These are phyloP conservation scores for Pseudogymnoascus sp. DNA, from an alignment of 2,329 filamentous ascomycete species.

Conservation along the genomic window DNA sequence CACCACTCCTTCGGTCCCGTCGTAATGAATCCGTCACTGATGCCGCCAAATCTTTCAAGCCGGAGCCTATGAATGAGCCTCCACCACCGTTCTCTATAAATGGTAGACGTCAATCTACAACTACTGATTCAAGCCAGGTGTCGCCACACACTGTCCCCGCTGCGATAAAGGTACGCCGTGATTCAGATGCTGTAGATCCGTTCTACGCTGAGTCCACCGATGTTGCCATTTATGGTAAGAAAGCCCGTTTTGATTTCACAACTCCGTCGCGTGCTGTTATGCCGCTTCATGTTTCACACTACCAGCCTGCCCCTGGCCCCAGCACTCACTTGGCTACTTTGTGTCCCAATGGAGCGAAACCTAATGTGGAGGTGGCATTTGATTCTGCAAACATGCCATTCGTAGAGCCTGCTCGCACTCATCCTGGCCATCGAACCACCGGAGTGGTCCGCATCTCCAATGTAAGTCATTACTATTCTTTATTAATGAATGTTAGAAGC, in stretches of 20 bases:
- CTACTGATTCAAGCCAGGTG: not conserved
- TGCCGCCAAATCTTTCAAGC: not conserved
- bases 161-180: not conserved
- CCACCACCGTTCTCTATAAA: not conserved
- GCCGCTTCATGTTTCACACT: not conserved
- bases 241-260: not conserved
- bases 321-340: conserved; percentile 5
- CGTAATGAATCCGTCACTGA: not conserved
- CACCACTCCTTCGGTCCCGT: not conserved
- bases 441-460: conserved; percentile 33
- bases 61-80: not conserved
- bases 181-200: not conserved
- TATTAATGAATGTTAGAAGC: conserved; percentile 8
- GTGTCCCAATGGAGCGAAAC: conserved; percentile 12
- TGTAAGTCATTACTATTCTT: conserved; percentile 23
- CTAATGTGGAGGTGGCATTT: conserved; percentile 24
- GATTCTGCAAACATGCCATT: conserved; percentile 28
- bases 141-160: not conserved
- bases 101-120: not conserved
- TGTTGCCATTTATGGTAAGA: not conserved
- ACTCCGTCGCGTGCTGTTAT: not conserved
- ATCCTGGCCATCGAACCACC: conserved; percentile 20
- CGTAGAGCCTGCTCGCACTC: conserved; percentile 27
- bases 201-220: not conserved
- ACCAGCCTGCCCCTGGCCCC: not conserved